phyloP scores from a whole-genome alignment of 768 basidiomycete genomes.

The Boletus sp. region DNA sequence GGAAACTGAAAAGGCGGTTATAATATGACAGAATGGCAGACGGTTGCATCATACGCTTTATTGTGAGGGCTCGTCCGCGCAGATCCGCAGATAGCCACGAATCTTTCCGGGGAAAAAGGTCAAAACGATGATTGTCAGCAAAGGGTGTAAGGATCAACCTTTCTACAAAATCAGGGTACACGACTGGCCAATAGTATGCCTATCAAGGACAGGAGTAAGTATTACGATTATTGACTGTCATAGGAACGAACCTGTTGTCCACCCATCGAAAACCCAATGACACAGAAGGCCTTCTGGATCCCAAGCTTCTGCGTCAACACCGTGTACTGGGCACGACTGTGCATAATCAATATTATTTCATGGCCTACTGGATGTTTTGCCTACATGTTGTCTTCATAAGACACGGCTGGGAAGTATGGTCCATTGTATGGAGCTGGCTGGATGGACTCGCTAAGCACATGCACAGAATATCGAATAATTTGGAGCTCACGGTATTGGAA shows the following conservation, averaged over 20 bases:
- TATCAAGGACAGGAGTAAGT: slow-evolving; percentile 15
- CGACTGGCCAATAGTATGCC: slow-evolving; percentile 57
- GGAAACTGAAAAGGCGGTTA: slow-evolving; percentile 39
- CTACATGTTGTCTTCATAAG: slow-evolving; percentile 59
- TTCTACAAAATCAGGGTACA: slow-evolving; percentile 55
- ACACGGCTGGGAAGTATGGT: slow-evolving; percentile 54
- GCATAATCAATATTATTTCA: not conserved
- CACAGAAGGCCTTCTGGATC: slow-evolving; percentile 44
- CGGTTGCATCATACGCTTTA: slow-evolving; percentile 40
- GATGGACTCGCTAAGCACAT: not conserved
- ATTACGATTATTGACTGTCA: not conserved
- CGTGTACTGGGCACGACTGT: slow-evolving; percentile 52
- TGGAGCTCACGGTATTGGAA: slow-evolving; percentile 41
- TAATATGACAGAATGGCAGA: not conserved
- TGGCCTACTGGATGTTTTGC: slow-evolving; percentile 2
- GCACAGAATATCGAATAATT: not conserved
- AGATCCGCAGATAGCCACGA: slow-evolving; percentile 50
- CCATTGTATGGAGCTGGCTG: slow-evolving; percentile 57
- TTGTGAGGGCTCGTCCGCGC: slow-evolving; percentile 57
- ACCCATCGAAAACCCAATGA: slow-evolving; percentile 60
- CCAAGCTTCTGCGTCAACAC: slow-evolving; percentile 48
- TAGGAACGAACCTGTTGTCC: slow-evolving; percentile 42
- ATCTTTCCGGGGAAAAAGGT: slow-evolving; percentile 33
- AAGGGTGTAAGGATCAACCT: slow-evolving; percentile 28
- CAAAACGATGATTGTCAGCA: not conserved